Percentiles rank a stretch among this genome's conserved stretches.
phyloP scores from a whole-genome alignment of 768 basidiomycete genomes.

The Russula sp. region DNA sequence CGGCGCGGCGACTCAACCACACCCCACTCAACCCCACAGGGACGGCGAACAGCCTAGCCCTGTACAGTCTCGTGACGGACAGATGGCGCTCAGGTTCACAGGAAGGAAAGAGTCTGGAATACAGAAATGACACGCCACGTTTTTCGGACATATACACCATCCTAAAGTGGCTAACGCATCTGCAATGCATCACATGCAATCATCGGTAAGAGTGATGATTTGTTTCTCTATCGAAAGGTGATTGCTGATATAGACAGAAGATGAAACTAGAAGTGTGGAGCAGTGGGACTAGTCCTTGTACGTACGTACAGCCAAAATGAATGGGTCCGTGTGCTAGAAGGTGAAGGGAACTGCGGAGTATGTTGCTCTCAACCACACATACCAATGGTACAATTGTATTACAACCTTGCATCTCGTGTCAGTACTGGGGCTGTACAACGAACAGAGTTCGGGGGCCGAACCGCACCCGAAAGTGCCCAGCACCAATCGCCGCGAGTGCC shows the following conservation, averaged over 20 bases:
- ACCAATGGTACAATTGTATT: background rate
- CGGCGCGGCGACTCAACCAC: background rate
- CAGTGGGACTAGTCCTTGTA: conserved; percentile 2
- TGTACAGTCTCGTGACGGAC: background rate
- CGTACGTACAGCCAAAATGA: background rate
- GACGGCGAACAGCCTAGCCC: background rate
- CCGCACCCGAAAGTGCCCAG: background rate
- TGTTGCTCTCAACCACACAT: background rate
- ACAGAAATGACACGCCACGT: background rate
- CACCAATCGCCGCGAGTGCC: background rate
- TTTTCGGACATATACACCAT: background rate
- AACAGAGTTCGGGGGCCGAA: background rate
- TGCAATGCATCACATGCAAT: background rate
- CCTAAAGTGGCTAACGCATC: background rate
- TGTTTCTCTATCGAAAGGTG: conserved; percentile 8
- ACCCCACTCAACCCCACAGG: background rate
- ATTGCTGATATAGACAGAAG: background rate
- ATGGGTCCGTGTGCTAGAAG: background rate
- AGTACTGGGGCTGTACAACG: background rate
- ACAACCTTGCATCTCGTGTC: background rate
- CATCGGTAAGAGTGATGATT: background rate
- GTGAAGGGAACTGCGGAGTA: no score
- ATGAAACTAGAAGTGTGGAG: background rate
- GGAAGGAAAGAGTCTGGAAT: background rate
- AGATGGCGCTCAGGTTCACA: background rate